Evolutionary conservation across 2,329 filamentous ascomycete genomes (phyloP), one percentile per base, ranked within the genome.

Genomic region (Fusarium algeriense): DNA sequence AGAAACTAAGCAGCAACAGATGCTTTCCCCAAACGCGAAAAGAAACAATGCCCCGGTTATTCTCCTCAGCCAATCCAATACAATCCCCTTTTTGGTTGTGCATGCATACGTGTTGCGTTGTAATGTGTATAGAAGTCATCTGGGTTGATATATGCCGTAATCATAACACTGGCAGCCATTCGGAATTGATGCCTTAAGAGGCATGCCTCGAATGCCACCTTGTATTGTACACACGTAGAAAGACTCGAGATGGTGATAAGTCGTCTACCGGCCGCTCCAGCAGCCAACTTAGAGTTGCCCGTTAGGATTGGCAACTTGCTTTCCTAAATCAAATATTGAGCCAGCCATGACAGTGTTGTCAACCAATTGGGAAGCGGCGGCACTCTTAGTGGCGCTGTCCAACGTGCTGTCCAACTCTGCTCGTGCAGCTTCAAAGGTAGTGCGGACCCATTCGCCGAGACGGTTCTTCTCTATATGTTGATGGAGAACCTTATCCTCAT

Each of bases 401-500:
- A 77, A 69, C 13, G 78, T 68, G 35, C 69, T 75, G 50, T 80
- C 76, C 28, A 83, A 72, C 63, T 82, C 76, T 12, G 73, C 65
- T 46, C 81, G 78, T 20, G 83, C 83, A 30, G 78, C 78, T 34
- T 83, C 80, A 26, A 81, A 78, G 10, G 81, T 80, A 15, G 79
- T 79, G 13, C 73, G 78, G 20, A 84, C 80, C 93, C 95, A 97
- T 60, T 91, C 86, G 10, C 90, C 88, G 14, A 97, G 85, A 40
- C 90, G 86, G 64, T 89, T 86, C 78, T 90, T 90, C 60, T 92
- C 88, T 23, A 96, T 85, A 77, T 89, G 89, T 54, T 86, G 85
- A 55, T 85, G 82, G 41, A 98, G 84, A 14, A 87, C 78, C 66
- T 87, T 85, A 76, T 95, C 92, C 81, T 97, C 94, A 62, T 86